phyloP scores from a whole-genome alignment of 371 early-diverging fungal species.

The Actinomortierella ambigua region DNA sequence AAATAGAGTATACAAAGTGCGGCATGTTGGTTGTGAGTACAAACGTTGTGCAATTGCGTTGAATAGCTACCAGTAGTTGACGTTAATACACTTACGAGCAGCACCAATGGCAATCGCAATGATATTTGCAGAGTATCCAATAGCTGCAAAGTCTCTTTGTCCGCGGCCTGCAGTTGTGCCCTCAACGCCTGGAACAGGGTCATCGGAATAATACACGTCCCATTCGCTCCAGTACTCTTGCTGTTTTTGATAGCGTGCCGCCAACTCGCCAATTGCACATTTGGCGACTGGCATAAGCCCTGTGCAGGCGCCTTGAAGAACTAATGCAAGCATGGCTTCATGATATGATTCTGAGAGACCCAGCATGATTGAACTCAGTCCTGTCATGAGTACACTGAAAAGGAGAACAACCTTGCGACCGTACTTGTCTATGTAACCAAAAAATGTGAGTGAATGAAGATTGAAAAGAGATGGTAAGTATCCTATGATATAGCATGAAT shows the following conservation, averaged over 20 bases:
- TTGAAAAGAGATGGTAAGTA: too few relatives aligned
- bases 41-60: too few relatives aligned
- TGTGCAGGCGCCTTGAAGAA: constrained; percentile 23
- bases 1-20: not conserved
- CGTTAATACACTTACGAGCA: constrained; percentile 10
- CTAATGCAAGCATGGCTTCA: constrained; percentile 25
- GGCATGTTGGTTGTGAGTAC: too few relatives aligned
- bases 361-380: constrained; percentile 17
- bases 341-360: constrained; percentile 19
- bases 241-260: constrained; percentile 1
- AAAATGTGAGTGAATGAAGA: too few relatives aligned
- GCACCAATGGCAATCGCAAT: constrained; percentile 21
- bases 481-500: too few relatives aligned
- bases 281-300: constrained; percentile 24
- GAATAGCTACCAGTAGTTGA: too few relatives aligned
- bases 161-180: not conserved
- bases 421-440: constrained; percentile 13
- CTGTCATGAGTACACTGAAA: constrained; percentile 22
- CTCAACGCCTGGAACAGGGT: not conserved
- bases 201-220: too few relatives aligned
- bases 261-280: constrained; percentile 28
- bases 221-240: too few relatives aligned
- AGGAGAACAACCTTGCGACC: constrained; percentile 20
- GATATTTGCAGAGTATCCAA: constrained; percentile 14
- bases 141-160: constrained; percentile 17